Conservation (phyloP, 176 grass and related monocot genomes). For the Triticum timopheevii region DNA sequence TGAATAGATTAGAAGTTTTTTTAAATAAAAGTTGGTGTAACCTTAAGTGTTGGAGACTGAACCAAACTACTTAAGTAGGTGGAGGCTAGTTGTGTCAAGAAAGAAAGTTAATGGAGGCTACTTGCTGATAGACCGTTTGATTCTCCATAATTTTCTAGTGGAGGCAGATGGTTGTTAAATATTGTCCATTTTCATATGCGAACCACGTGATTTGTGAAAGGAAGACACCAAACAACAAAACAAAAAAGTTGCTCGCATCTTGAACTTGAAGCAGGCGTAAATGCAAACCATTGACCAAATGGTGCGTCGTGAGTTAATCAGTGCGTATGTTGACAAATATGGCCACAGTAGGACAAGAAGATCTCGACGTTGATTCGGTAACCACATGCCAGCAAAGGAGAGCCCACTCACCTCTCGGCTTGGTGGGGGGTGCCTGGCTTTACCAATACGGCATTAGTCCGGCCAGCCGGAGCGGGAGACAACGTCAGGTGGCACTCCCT, state of each 20-base stretch:
- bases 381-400: too few species aligned
- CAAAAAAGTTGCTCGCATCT: not conserved
- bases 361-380: not conserved
- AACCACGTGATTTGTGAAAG: not conserved
- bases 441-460: not conserved
- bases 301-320: not conserved
- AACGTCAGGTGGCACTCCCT: too few species aligned
- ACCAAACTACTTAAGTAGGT: not conserved
- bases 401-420: too few species aligned
- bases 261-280: not conserved
- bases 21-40: too few species aligned
- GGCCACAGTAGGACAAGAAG: not conserved
- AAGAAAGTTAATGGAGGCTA: not conserved
- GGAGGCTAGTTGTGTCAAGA: not conserved
- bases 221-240: not conserved
- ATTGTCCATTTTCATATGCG: not conserved
- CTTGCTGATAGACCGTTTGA: not conserved
- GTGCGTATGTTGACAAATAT: not conserved
- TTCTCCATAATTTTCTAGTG: not conserved
- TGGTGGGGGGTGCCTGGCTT: not conserved
- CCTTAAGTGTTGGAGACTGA: too few species aligned
- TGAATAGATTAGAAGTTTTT: too few species aligned
- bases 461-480: not conserved
- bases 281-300: not conserved
- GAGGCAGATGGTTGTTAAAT: constrained; percentile 1